phyloP scores from a whole-genome alignment of 805 yeast genomes.

The Sugiyamaella marilandica region DNA sequence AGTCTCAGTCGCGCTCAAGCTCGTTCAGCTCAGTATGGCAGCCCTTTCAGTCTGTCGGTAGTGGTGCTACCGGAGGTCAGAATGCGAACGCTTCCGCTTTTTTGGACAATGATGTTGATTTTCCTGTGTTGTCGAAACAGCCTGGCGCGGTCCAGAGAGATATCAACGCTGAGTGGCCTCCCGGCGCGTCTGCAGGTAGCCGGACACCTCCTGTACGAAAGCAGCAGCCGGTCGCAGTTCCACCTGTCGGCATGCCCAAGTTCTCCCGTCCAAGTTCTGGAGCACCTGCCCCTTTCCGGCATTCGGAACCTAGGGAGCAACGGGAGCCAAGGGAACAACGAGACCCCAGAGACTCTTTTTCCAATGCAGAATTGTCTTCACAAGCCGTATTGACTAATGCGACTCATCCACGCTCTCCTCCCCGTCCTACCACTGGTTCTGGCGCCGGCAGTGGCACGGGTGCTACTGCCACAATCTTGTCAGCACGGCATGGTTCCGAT shows the following conservation, averaged over 20 bases:
- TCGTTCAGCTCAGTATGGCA: slow-evolving; percentile 22
- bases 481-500: slow-evolving; percentile 4
- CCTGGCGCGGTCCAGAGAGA: background rate
- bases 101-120: background rate
- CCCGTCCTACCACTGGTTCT: background rate
- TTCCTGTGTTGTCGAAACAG: background rate
- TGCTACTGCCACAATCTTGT: background rate
- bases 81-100: background rate
- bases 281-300: background rate
- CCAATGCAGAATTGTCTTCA: no score
- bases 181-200: background rate
- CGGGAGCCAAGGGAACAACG: background rate
- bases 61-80: background rate
- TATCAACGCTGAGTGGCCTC: background rate
- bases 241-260: background rate
- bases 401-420: background rate
- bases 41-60: background rate
- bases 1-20: slow-evolving; percentile 14
- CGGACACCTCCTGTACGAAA: slow-evolving; percentile 12
- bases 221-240: background rate
- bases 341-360: no score
- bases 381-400: background rate
- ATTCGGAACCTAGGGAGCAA: background rate
- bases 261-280: slow-evolving; percentile 1
- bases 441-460: background rate